A percentile compares a stretch with the other conserved stretches of the same genome.
These are phyloP conservation scores for Narthecium ossifragum DNA, from an alignment of 106 monocot genomes.

Conservation along the genomic window DNA sequence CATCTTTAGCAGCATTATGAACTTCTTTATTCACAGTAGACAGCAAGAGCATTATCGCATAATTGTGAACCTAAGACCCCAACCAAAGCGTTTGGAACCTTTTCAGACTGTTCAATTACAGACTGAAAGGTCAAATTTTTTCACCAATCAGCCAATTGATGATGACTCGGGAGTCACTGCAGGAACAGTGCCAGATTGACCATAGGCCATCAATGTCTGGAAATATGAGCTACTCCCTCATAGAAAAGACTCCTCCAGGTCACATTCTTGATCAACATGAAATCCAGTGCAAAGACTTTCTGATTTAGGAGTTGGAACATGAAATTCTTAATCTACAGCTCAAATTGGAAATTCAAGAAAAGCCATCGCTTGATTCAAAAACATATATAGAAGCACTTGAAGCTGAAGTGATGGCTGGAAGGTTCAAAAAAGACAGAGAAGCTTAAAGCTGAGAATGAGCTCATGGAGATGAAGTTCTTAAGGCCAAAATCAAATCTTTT, in stretches of 20 bases:
- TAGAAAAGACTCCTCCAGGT: conserved; percentile 21
- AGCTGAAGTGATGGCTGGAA: conserved; percentile 20
- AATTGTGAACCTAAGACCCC: no score
- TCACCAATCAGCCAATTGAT: no score
- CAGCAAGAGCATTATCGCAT: no score
- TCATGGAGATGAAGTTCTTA: conserved; percentile 15
- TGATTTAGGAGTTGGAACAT: conserved; percentile 37
- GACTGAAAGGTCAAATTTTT: no score
- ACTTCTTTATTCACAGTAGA: no score
- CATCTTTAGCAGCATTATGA: no score
- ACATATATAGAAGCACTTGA: conserved; percentile 19
- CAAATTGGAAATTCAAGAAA: conserved; percentile 25
- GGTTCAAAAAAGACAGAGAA: conserved; percentile 25
- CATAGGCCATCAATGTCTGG: no score
- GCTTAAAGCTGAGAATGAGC: conserved; percentile 23
- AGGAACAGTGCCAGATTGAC: no score
- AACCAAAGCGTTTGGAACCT: no score
- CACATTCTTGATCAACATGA: conserved; percentile 44
- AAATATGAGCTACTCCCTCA: no score
- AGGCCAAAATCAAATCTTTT: conserved; percentile 17
- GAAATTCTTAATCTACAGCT: conserved; percentile 14
- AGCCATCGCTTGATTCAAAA: conserved; percentile 11
- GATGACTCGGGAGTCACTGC: no score
- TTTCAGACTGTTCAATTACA: no score
- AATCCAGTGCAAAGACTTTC: conserved; percentile 21